These are phyloP conservation scores for Cladosporium halotolerans DNA, from an alignment of 2,329 filamentous ascomycete species.

Conservation along the genomic window DNA sequence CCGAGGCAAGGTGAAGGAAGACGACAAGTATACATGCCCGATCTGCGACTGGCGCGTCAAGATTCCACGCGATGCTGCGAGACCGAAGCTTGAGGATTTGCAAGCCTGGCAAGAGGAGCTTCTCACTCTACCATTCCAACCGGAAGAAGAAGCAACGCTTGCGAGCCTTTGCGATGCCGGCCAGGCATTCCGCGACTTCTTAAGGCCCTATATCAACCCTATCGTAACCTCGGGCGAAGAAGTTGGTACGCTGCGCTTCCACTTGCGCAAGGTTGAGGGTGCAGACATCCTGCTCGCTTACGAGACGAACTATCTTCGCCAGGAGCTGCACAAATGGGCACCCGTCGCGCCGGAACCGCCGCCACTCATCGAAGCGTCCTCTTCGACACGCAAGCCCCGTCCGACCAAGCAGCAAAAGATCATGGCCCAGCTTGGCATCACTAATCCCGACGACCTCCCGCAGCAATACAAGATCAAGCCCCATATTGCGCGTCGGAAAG, in stretches of 20 bases:
- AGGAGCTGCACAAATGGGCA: constrained; percentile 91
- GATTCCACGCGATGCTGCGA: constrained; percentile 91
- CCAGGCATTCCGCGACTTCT: constrained; percentile 73
- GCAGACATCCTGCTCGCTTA: constrained; percentile 85
- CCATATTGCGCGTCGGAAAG: constrained; percentile 64
- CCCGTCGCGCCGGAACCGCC: constrained; percentile 82
- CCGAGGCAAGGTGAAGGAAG: constrained; percentile 93
- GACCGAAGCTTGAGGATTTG: constrained; percentile 89
- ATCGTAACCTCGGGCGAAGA: constrained; percentile 71
- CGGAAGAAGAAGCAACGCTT: constrained; percentile 84
- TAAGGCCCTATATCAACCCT: constrained; percentile 74
- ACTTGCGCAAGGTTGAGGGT: constrained; percentile 92
- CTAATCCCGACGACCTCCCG: constrained; percentile 84
- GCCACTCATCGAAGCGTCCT: constrained; percentile 76
- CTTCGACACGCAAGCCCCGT: constrained; percentile 89
- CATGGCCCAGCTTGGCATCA: constrained; percentile 79
- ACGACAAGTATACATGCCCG: constrained; percentile 96
- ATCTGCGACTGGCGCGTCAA: constrained; percentile 97
- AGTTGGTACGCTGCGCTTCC: constrained; percentile 85
- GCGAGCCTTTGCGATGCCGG: constrained; percentile 82
- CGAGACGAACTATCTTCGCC: constrained; percentile 97
- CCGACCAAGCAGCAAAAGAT: constrained; percentile 97
- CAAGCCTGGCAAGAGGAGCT: constrained; percentile 80
- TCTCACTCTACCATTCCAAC: constrained; percentile 70
- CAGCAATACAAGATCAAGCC: constrained; percentile 74